Percentiles rank a stretch among this genome's conserved stretches.
Conservation (phyloP, 805 yeast species). For the Cyberlindnera veronae region DNA sequence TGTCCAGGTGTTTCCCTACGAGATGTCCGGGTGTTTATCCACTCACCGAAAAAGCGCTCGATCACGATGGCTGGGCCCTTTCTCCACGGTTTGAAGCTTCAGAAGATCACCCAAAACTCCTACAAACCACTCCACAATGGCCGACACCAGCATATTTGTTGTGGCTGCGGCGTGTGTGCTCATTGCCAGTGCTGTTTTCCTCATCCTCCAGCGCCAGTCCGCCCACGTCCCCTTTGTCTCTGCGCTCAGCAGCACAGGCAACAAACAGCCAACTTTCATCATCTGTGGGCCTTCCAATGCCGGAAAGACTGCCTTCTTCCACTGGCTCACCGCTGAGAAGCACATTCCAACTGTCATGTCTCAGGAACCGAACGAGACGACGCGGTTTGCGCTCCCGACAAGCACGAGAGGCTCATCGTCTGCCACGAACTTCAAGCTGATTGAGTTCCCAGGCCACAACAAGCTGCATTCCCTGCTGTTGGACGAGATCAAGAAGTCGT, state of each 20-base stretch:
- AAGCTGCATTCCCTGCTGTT: constrained; percentile 60
- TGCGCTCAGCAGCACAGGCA: constrained; percentile 8
- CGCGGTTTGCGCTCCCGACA: constrained; percentile 37
- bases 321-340: constrained; percentile 29
- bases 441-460: constrained; percentile 88
- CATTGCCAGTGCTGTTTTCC: constrained; percentile 3
- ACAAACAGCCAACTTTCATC: constrained; percentile 51
- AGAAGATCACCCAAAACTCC: no score
- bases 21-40: no score
- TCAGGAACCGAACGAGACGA: constrained; percentile 42
- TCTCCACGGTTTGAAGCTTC: no score
- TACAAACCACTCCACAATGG: no score
- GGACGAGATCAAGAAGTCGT: constrained; percentile 42
- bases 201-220: constrained; percentile 9
- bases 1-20: no score
- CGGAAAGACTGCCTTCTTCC: constrained; percentile 64
- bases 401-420: constrained; percentile 23
- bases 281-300: constrained; percentile 61
- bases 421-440: constrained; percentile 42
- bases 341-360: constrained; percentile 45
- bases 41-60: no score
- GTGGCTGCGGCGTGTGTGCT: constrained; percentile 1
- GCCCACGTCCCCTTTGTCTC: constrained; percentile 7
- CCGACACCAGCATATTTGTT: not conserved
- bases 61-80: no score